phyloP scores from a whole-genome alignment of 2,329 filamentous ascomycete species.

The Talaromyces sp. region DNA sequence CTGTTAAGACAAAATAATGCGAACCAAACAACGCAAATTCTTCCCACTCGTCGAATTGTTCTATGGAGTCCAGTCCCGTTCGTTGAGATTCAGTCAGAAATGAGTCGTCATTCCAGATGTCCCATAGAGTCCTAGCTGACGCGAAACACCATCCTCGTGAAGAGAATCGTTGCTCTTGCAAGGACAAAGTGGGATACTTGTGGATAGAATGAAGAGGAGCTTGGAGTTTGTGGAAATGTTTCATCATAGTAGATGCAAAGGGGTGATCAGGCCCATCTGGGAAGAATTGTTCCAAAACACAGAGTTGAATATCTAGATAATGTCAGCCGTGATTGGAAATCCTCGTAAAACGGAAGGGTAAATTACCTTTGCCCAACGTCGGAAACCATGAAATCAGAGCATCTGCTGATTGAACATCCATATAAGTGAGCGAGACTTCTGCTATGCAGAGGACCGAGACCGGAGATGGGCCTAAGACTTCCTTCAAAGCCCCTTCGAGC shows the following conservation, averaged over 20 bases:
- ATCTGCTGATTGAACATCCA: constrained; percentile 70
- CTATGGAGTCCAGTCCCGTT: constrained; percentile 60
- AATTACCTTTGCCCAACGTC: constrained; percentile 59
- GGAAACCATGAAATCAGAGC: constrained; percentile 73
- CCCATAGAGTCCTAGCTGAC: constrained; percentile 67
- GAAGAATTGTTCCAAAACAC: constrained; percentile 78
- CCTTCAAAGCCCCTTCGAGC: constrained; percentile 56
- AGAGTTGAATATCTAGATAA: constrained; percentile 62
- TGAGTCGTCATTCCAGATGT: constrained; percentile 66
- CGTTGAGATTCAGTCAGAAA: constrained; percentile 62
- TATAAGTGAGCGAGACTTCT: constrained; percentile 88
- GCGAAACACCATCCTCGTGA: constrained; percentile 63
- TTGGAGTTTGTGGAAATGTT: constrained; percentile 73
- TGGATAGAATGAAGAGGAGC: constrained; percentile 71
- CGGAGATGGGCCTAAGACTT: constrained; percentile 53
- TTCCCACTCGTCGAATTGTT: constrained; percentile 95
- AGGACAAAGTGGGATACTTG: constrained; percentile 60
- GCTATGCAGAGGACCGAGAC: constrained; percentile 72
- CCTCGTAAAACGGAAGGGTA: constrained; percentile 19
- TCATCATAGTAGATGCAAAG: constrained; percentile 80
- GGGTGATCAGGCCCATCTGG: constrained; percentile 73
- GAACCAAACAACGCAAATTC: constrained; percentile 80
- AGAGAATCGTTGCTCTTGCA: constrained; percentile 65
- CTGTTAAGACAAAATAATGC: constrained; percentile 76
- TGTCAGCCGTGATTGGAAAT: constrained; percentile 5